These are phyloP conservation scores for Liriodendron chinense DNA, from an alignment of 164 flowering plant species.

Conservation along the genomic window DNA sequence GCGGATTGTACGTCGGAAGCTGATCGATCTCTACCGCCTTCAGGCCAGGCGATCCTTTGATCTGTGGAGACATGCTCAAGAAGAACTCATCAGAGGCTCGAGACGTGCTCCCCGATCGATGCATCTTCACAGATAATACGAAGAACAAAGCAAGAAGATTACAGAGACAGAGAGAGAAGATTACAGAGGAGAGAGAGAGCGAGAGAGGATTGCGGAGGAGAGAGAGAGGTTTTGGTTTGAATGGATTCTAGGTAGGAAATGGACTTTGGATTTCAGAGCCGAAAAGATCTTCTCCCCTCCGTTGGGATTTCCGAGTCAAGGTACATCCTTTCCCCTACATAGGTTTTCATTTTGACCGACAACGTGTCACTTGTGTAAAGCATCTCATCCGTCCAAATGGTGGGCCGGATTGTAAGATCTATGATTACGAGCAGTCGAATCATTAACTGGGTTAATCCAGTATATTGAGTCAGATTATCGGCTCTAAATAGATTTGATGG, in stretches of 20 bases:
- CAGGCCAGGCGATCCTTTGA: conserved; percentile 22
- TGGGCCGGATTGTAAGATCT: no score
- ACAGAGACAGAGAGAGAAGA: background rate
- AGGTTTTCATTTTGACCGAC: no score
- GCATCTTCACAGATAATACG: conserved; percentile 26
- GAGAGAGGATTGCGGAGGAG: background rate
- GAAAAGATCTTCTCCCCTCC: background rate
- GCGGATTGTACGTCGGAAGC: conserved; percentile 22
- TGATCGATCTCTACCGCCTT: conserved; percentile 20
- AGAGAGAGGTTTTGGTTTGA: no score
- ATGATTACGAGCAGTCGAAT: no score
- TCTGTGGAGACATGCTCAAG: conserved; percentile 33
- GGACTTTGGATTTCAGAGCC: background rate
- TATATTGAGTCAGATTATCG: no score
- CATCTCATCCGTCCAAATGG: no score
- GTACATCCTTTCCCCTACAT: no score
- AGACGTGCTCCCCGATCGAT: conserved; percentile 41
- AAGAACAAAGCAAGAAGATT: background rate
- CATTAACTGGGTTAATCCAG: no score
- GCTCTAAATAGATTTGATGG: no score
- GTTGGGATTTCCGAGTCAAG: no score
- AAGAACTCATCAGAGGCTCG: conserved; percentile 44
- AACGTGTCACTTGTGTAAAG: no score
- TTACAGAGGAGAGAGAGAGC: background rate
- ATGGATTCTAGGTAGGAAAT: no score